Evolutionary conservation across 805 yeast genomes (phyloP).

Genomic region (Hanseniaspora jakobsenii): DNA sequence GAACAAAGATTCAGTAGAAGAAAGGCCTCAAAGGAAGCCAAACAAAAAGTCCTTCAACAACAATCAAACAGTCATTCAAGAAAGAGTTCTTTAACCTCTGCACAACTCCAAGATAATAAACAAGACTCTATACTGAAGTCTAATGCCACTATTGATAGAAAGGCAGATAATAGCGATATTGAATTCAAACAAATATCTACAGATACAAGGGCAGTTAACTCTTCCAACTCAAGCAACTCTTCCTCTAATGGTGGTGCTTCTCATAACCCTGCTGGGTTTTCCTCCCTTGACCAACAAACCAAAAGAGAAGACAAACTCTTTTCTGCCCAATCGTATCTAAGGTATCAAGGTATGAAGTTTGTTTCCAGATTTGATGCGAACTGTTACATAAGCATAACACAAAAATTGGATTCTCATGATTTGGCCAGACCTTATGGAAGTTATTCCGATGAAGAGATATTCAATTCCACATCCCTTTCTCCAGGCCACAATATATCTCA

Average conservation of each 20-base stretch:
- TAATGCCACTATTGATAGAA: too few species aligned
- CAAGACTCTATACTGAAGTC: too few species aligned
- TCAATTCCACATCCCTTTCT: not conserved
- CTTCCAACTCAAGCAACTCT: conserved; percentile 22
- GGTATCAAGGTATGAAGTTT: conserved; percentile 91
- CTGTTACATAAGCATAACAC: conserved; percentile 85
- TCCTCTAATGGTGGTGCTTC: conserved; percentile 20
- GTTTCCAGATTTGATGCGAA: conserved; percentile 87
- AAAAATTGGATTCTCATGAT: conserved; percentile 93
- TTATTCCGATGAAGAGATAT: conserved; percentile 19
- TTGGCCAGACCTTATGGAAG: conserved; percentile 61
- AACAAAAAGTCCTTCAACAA: conserved; percentile 13
- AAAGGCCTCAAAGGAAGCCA: conserved; percentile 36
- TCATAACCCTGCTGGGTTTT: too few species aligned
- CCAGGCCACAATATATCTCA: too few species aligned
- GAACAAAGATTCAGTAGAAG: conserved; percentile 87
- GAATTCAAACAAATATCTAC: conserved; percentile 20
- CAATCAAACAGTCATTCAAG: conserved; percentile 18
- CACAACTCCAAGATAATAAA: too few species aligned
- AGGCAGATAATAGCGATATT: too few species aligned
- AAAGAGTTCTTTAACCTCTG: conserved; percentile 18
- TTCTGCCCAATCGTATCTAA: conserved; percentile 87
- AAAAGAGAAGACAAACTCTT: conserved; percentile 46
- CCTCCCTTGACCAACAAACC: too few species aligned
- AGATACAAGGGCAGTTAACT: conserved; percentile 26